Base-by-base conservation (phyloP, 108 stramenopile genomes). In the Pelagomonas calceolata region DNA sequence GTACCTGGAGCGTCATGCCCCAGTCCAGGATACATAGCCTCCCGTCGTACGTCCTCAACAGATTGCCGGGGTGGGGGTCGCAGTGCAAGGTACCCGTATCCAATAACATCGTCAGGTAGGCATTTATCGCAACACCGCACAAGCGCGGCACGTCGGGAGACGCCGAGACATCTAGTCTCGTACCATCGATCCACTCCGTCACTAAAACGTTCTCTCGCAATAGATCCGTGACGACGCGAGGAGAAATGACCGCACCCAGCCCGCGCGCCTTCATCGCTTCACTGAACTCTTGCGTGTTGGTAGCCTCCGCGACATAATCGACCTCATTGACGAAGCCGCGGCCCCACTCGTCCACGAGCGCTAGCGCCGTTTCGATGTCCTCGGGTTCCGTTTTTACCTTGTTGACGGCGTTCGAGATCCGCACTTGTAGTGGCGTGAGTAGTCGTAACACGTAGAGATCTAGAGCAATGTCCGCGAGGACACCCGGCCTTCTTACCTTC, bases 401-500 rank as follows among this genome's bases (percentile, higher is more conserved):
- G 67, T 85, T 88, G 32, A 73, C 80, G 9, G 76, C 68, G 67
- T 90, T 88, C 65, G 85, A 85, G 37, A 88, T 60, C n/a, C 31
- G 63, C 12, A 86, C 87, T 72, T 88, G 86, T 36, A 90, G 78
- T 4, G 88, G 88, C n/a, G 90, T 89, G 32, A 94, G 71, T 15
- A 90, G 17, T 34, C 93, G 79, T 66, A 92, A 78, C 17, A 92
- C 85, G 73, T 94, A 82, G 70, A 95, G 80, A 82, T 95, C 94
- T 35, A 92, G 72, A 5, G 92, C 91, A 75, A 94, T 93, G 65
- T 92, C 90, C 34, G 82, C 83, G 68, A 95, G 79, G 36, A 95
- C 88, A 10, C 89, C 85, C 0, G 95, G 95, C 44, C 95, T 89
- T 85, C 94, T 93, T 9, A 95, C 91, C 72, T 95, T 95, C 67